phyloP scores from a whole-genome alignment of 1,284 basidiomycete genomes.

The Cutaneotrichosporon sp. region DNA sequence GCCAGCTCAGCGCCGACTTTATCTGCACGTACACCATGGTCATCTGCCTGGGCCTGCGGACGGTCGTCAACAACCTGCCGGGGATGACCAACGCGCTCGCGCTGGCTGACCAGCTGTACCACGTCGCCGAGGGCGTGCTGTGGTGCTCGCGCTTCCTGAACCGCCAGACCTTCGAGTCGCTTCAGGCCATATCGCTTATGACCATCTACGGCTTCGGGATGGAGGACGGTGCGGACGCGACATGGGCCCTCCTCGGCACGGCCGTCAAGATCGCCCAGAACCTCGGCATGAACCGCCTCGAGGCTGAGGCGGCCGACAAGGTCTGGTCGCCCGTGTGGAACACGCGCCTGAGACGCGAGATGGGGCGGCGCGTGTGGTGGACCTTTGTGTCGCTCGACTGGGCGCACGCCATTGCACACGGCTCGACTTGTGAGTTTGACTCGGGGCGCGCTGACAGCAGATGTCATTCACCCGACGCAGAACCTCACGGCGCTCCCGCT shows the following conservation, averaged over 20 bases:
- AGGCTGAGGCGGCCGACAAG: constrained; percentile 21
- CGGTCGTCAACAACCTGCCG: constrained; percentile 12
- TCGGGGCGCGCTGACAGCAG: constrained; percentile 10
- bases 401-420: constrained; percentile 27
- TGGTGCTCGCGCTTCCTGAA: constrained; percentile 25
- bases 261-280: constrained; percentile 35
- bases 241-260: constrained; percentile 22
- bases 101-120: constrained; percentile 21
- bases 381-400: constrained; percentile 31
- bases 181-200: constrained; percentile 28
- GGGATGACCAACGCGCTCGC: constrained; percentile 16
- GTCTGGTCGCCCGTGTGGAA: constrained; percentile 25
- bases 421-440: constrained; percentile 19
- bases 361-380: constrained; percentile 33
- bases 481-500: constrained; percentile 27
- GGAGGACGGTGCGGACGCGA: constrained; percentile 23
- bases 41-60: constrained; percentile 20
- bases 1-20: constrained; percentile 19
- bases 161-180: constrained; percentile 25
- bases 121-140: constrained; percentile 24
- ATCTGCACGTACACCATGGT: constrained; percentile 26
- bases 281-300: constrained; percentile 31
- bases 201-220: constrained; percentile 23
- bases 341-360: constrained; percentile 21
- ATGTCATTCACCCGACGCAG: constrained; percentile 29